Evolutionary conservation across 495 filamentous ascomycete species (phyloP), one percentile per base, ranked within the genome.

Genomic region (Aspergillus steynii): DNA sequence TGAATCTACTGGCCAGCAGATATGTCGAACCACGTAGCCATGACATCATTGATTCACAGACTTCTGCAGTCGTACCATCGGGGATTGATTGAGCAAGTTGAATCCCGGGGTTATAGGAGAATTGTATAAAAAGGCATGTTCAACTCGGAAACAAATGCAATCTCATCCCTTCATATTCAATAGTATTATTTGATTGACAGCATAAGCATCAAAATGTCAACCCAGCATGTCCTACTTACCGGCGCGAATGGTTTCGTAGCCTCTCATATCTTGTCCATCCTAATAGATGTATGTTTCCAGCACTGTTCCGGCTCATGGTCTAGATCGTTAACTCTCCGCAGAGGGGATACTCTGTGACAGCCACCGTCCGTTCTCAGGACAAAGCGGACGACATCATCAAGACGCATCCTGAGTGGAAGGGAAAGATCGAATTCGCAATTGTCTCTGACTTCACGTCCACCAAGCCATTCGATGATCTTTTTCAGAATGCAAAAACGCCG

Each of bases 181-280:
- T 20, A 20, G 20, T 20, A 20, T 20, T 20, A 20, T 20, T 20
- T 20, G 20, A 20, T 20, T 20, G 20, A 20, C 20, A 20, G 20
- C 20, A 20, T 20, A 20, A 20, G 20, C 50, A 3, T 28, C 10
- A 52, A 4, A 10, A 55, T 55, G 52, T 55, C 52, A 9, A 15
- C 27, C 37, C 29, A 55, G 26, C 64, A 63, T 31, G 61, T 84
- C 53, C 71, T 84, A 27, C 51, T 84, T 27, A 84, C 81, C 32
- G 81, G 82, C 12, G 80, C 68, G 28, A 80, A 75, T 54, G 83
- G 82, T 53, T 84, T 76, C 58, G 70, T 85, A 27, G 83, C 75
- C 31, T 69, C 74, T 25, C 80, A 83, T 48, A 75, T 72, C 14
- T 49, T 71, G 4, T 52, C 54, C 8, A 63, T 61, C 46, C 34